Percentiles rank a stretch among this genome's conserved stretches.
Evolutionary conservation across 441 rosid species (phyloP).

Genomic region (Aleurites moluccanus): DNA sequence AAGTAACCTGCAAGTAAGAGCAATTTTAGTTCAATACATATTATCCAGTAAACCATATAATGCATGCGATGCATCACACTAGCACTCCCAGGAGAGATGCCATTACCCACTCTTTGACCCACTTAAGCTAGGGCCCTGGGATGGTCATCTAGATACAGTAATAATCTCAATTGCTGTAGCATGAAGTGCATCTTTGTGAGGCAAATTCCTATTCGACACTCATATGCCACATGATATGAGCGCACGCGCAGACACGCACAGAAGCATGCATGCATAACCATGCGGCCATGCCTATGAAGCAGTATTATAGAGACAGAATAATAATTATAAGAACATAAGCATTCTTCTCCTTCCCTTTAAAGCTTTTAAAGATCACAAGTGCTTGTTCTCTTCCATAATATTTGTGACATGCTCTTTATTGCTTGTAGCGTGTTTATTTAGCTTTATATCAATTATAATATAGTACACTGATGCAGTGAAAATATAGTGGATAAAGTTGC

Average conservation of each 20-base stretch:
- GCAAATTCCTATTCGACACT: not conserved
- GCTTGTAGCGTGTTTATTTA: too few species aligned
- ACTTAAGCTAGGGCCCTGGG: not conserved
- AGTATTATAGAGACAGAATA: not conserved
- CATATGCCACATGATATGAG: not conserved
- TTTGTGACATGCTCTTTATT: too few species aligned
- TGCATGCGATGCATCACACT: not conserved
- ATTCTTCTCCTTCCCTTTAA: not conserved
- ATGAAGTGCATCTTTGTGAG: not conserved
- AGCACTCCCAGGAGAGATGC: not conserved
- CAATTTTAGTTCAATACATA: not conserved
- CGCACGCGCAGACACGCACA: not conserved
- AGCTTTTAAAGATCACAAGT: not conserved
- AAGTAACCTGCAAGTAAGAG: conserved; percentile 29
- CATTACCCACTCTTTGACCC: not conserved
- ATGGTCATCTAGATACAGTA: not conserved
- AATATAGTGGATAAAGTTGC: too few species aligned
- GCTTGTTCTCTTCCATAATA: not conserved
- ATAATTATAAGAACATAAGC: not conserved
- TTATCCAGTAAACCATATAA: not conserved
- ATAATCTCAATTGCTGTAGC: not conserved
- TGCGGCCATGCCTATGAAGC: not conserved
- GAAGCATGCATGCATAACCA: too few species aligned
- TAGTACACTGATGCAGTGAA: not conserved
- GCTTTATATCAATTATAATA: not conserved